Conservation (phyloP, 116 monocot genomes). For the Cymodocea nodosa region DNA sequence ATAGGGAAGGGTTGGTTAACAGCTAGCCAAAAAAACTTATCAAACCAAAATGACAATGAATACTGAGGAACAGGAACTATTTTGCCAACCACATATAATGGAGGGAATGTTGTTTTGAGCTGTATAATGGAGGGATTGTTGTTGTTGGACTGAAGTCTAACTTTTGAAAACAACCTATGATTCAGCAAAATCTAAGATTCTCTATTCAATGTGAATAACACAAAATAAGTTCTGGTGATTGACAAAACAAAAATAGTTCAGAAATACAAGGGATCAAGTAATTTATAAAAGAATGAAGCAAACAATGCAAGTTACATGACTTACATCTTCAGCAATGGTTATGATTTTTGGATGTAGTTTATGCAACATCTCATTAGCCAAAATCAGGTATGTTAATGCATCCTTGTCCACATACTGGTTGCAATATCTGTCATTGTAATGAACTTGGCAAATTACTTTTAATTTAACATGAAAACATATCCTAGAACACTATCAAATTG, state of each 20-base stretch:
- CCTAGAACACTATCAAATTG: neutral
- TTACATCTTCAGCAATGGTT: slow-evolving; percentile 98
- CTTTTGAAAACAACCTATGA: too few relatives aligned
- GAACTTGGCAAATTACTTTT: slow-evolving; percentile 22
- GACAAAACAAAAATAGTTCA: neutral
- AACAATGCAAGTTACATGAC: neutral
- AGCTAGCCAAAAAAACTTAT: too few relatives aligned
- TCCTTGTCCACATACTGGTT: slow-evolving; percentile 96
- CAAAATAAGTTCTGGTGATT: neutral
- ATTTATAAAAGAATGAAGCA: neutral
- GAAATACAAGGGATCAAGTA: too few relatives aligned
- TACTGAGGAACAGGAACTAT: too few relatives aligned
- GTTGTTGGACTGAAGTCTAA: too few relatives aligned
- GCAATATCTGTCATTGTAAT: slow-evolving; percentile 76
- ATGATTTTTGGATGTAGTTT: slow-evolving; percentile 78
- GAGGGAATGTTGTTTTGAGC: too few relatives aligned
- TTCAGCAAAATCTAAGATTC: too few relatives aligned
- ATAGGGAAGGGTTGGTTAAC: too few relatives aligned
- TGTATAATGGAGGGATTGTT: too few relatives aligned
- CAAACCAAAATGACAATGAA: too few relatives aligned
- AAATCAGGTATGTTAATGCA: slow-evolving; percentile 79
- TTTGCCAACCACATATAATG: too few relatives aligned
- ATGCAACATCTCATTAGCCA: slow-evolving; percentile 99
- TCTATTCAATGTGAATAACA: too few relatives aligned
- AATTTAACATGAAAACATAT: neutral